A percentile compares a stretch with the other conserved stretches of the same genome.
Conservation (phyloP, 352 stramenopile species). For the Pythium graminicola region DNA sequence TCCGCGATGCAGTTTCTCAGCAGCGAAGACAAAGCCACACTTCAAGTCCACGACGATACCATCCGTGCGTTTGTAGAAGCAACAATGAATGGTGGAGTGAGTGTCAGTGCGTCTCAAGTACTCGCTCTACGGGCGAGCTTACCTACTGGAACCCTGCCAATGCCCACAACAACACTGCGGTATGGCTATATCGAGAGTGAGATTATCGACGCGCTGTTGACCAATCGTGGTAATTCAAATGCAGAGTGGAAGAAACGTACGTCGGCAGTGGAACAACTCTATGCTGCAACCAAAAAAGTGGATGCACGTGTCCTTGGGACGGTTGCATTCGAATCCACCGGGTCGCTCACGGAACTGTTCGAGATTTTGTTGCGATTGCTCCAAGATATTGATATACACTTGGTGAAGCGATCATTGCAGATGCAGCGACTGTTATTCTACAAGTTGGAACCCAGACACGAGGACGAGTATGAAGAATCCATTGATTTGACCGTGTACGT, state of each 20-base stretch:
- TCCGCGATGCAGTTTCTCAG: constrained; percentile 55
- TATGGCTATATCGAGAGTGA: constrained; percentile 47
- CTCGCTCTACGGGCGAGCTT: constrained; percentile 17
- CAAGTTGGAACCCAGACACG: constrained; percentile 27
- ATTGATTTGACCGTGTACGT: constrained; percentile 22
- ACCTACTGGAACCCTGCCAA: not conserved
- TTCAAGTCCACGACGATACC: constrained; percentile 36
- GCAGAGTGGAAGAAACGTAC: constrained; percentile 66
- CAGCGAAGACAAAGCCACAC: constrained; percentile 48
- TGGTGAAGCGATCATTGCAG: constrained; percentile 62
- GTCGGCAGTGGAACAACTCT: constrained; percentile 51
- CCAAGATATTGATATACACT: constrained; percentile 57
- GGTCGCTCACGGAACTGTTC: constrained; percentile 27
- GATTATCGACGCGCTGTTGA: constrained; percentile 31
- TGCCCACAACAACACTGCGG: constrained; percentile 9
- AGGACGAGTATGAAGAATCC: constrained; percentile 7
- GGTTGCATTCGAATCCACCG: not conserved
- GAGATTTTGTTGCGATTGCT: constrained; percentile 42
- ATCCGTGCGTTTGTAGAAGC: constrained; percentile 49
- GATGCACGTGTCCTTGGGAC: constrained; percentile 6
- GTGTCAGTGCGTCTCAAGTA: constrained; percentile 19
- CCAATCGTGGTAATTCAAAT: constrained; percentile 49
- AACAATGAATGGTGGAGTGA: constrained; percentile 1
- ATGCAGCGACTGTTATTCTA: constrained; percentile 47
- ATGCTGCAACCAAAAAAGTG: constrained; percentile 31